These are phyloP conservation scores for Dactylorhiza incarnata DNA, from an alignment of 106 monocot species.

Conservation along the genomic window DNA sequence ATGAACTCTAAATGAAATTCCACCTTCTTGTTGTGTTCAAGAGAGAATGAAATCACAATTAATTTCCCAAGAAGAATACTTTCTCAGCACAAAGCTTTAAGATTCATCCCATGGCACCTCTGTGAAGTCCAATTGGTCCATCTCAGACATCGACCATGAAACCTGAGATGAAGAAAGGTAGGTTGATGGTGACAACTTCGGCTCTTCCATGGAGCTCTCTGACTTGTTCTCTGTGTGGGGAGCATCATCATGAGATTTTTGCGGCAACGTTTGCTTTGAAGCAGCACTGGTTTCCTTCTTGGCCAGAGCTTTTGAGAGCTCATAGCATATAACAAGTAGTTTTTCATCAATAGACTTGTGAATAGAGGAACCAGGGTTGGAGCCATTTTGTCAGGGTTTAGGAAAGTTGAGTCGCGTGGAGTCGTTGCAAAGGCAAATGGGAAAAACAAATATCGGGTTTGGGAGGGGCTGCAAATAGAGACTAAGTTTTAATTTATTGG, in stretches of 20 bases:
- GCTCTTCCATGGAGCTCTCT: slow-evolving; percentile 10
- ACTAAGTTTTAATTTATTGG: no score
- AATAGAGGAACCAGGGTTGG: neutral
- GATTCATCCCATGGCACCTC: slow-evolving; percentile 18
- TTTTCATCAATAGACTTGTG: slow-evolving; percentile 47
- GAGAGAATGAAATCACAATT: slow-evolving; percentile 23
- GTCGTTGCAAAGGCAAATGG: slow-evolving; percentile 56
- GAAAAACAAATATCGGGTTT: no score
- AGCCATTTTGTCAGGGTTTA: slow-evolving; percentile 10
- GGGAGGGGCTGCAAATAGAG: no score
- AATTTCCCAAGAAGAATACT: slow-evolving; percentile 21
- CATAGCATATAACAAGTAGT: slow-evolving; percentile 35
- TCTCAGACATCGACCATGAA: slow-evolving; percentile 11
- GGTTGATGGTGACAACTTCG: slow-evolving; percentile 3
- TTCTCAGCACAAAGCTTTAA: slow-evolving; percentile 16
- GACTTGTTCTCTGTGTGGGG: neutral
- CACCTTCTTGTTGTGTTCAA: neutral
- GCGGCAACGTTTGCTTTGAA: neutral
- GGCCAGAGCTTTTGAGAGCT: slow-evolving; percentile 2
- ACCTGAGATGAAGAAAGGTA: slow-evolving; percentile 11
- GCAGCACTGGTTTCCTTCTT: neutral
- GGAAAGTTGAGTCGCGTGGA: slow-evolving; percentile 58
- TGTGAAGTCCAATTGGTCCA: slow-evolving; percentile 11
- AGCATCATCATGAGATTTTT: neutral
- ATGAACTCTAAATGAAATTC: no score